Percentiles rank a stretch among this genome's conserved stretches.
Conservation (phyloP, 1,284 basidiomycete genomes). For the Malassezia nana region DNA sequence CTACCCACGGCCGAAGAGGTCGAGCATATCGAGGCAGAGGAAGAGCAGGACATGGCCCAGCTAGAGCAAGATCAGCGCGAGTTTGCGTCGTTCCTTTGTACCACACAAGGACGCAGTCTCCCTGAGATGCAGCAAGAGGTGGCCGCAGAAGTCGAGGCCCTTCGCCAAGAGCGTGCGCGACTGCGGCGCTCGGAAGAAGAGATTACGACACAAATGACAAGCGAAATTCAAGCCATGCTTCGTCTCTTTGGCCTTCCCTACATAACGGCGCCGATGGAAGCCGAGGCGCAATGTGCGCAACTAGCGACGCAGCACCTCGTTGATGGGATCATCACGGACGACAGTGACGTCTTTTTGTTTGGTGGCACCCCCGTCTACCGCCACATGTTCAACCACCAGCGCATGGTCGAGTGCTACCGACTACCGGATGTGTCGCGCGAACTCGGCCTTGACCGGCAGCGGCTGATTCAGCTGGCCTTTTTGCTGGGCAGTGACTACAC, state of each 20-base stretch:
- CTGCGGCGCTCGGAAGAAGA: slow-evolving; percentile 90
- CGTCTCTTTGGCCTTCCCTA: slow-evolving; percentile 94
- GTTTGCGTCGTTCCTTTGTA: slow-evolving; percentile 78
- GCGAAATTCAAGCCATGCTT: slow-evolving; percentile 75
- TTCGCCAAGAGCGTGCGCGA: slow-evolving; percentile 73
- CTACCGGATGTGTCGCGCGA: slow-evolving; percentile 75
- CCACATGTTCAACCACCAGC: slow-evolving; percentile 99
- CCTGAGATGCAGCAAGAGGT: slow-evolving; percentile 68
- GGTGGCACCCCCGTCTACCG: slow-evolving; percentile 87
- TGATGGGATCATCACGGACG: slow-evolving; percentile 96
- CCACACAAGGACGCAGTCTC: slow-evolving; percentile 57
- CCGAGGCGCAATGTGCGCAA: slow-evolving; percentile 95
- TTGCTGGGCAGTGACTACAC: slow-evolving; percentile 94
- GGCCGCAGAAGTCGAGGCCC: slow-evolving; percentile 72
- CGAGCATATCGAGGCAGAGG: slow-evolving; percentile 59
- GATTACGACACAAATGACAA: slow-evolving; percentile 84
- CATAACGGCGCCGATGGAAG: slow-evolving; percentile 95
- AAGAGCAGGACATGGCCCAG: slow-evolving; percentile 48
- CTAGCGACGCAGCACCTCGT: slow-evolving; percentile 75
- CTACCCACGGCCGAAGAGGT: slow-evolving; percentile 68
- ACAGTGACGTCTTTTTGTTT: slow-evolving; percentile 97
- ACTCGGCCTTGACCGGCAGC: slow-evolving; percentile 73
- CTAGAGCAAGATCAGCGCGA: slow-evolving; percentile 55
- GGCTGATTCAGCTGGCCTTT: slow-evolving; percentile 79
- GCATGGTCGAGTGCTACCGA: slow-evolving; percentile 93